Evolutionary conservation across 2,329 filamentous ascomycete species (phyloP), one percentile per base, ranked within the genome.

Genomic region (Fusarium hostae): DNA sequence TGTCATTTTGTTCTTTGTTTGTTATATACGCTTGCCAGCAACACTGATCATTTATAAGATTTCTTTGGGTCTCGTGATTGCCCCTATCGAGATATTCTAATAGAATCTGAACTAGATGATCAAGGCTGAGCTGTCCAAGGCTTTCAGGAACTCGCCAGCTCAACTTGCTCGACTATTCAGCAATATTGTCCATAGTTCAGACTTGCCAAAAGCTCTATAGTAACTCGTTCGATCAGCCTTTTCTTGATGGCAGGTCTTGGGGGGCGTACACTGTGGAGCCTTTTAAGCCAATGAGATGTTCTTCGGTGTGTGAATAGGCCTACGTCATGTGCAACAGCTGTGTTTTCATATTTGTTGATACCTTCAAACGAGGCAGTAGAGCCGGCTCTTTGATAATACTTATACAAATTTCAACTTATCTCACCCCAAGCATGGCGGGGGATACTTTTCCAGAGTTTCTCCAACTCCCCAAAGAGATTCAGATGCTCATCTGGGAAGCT

Each of bases 401-500:
- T 5, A 24, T 24, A 24, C 6, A 24, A 26, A 26, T 6, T 26
- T 26, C 24, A 26, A 6, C 16, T 35, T 15, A 15, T 35, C 34
- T 35, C 34, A 35, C 15, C 34, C 24, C 35, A 3, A n/a, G 6
- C 2, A 69, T 69, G 66, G 30, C 40, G 3, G 24, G 18, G 4
- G 30, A 69, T 32, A 22, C 28, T 12, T 72, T 72, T 9, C 39
- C 44, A 6, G 22, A 56, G 1, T 72, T 72, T 15, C 15, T 26
- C 1, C 4, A 35, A 4, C 39, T 72, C 5, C 66, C 70, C 1
- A 58, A 40, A 12, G 70, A 72, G 45, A 52, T 73, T 6, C 70
- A 61, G 16, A 37, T 57, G 2, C 6, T 64, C 2, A 64, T 73
- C 11, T 72, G 66, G 70, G 59, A 72, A 32, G 58, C 51, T 2